A percentile compares a stretch with the other conserved stretches of the same genome.
These are phyloP conservation scores for Rhodotorula sp. DNA, from an alignment of 1,284 basidiomycete species.

Conservation along the genomic window DNA sequence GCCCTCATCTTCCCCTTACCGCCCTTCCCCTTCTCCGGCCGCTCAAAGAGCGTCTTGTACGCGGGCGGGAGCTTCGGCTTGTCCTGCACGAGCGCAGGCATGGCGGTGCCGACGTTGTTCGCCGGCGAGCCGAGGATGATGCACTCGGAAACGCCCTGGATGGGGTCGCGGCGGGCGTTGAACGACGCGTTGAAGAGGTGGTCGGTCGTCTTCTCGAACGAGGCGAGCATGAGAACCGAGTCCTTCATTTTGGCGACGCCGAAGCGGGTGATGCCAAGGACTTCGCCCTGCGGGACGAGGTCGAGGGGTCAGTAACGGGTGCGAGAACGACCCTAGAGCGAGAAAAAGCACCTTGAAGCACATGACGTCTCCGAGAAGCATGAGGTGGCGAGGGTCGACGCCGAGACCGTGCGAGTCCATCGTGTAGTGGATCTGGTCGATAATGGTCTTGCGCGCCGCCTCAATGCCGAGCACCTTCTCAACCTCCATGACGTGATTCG, in stretches of 20 bases:
- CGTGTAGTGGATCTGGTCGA: slow-evolving; percentile 96
- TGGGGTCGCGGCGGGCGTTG: slow-evolving; percentile 91
- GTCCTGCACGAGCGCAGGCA: slow-evolving; percentile 43
- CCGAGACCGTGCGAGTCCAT: slow-evolving; percentile 98
- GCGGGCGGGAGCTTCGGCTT: slow-evolving; percentile 41
- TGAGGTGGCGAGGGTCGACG: slow-evolving; percentile 98
- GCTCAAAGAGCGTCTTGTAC: slow-evolving; percentile 45
- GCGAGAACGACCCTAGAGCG: neutral
- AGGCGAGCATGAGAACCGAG: slow-evolving; percentile 97
- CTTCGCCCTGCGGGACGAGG: slow-evolving; percentile 70
- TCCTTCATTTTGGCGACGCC: slow-evolving; percentile 99
- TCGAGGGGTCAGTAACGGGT: neutral
- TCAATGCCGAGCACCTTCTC: slow-evolving; percentile 94
- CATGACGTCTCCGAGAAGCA: slow-evolving; percentile 99
- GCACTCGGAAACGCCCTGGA: slow-evolving; percentile 96
- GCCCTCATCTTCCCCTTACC: slow-evolving; percentile 4
- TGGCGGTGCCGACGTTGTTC: slow-evolving; percentile 42
- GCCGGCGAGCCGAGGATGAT: slow-evolving; percentile 78
- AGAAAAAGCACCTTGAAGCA: slow-evolving; percentile 75
- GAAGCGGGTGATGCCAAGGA: slow-evolving; percentile 97
- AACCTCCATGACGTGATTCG: slow-evolving; percentile 97
- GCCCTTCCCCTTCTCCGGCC: slow-evolving; percentile 4
- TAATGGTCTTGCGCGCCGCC: slow-evolving; percentile 89
- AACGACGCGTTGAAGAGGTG: slow-evolving; percentile 98
- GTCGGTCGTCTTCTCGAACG: slow-evolving; percentile 99